These are phyloP conservation scores for Mortierella sp. DNA, from an alignment of 371 early-diverging fungal species.

Conservation along the genomic window DNA sequence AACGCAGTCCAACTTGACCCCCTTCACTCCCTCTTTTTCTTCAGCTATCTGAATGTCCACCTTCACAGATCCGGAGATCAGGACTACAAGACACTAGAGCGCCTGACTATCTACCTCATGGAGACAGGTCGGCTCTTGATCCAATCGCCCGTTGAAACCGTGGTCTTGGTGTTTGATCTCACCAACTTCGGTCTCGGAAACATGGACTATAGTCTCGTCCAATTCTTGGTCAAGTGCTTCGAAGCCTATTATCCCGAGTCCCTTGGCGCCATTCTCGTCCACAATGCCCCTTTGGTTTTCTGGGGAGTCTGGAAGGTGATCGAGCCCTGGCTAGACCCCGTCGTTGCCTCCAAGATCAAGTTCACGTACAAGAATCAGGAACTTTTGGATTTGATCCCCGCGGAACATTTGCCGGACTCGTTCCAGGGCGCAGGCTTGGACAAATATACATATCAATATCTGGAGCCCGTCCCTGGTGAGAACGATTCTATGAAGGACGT, in stretches of 20 bases:
- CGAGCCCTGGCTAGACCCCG: conserved; percentile 90
- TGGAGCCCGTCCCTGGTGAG: conserved; percentile 43
- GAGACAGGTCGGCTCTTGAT: conserved; percentile 85
- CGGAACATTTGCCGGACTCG: conserved; percentile 41
- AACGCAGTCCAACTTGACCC: background rate
- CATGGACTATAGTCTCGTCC: conserved; percentile 79
- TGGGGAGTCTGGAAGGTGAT: conserved; percentile 86
- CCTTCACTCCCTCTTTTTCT: background rate
- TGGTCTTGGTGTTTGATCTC: conserved; percentile 85
- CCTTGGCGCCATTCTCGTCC: conserved; percentile 80
- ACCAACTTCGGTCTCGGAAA: conserved; percentile 82
- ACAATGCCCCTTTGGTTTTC: conserved; percentile 91
- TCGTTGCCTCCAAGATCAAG: conserved; percentile 87
- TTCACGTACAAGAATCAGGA: conserved; percentile 78
- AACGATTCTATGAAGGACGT: conserved; percentile 37
- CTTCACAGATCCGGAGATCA: conserved; percentile 70
- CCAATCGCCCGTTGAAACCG: conserved; percentile 80
- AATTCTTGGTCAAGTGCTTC: conserved; percentile 83
- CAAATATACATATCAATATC: conserved; percentile 51
- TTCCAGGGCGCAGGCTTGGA: conserved; percentile 53
- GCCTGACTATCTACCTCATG: conserved; percentile 80
- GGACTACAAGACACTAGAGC: conserved; percentile 65
- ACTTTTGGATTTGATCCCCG: conserved; percentile 70
- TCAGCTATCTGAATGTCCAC: conserved; percentile 71
- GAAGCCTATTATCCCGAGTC: conserved; percentile 93